These are phyloP conservation scores for Wickerhamomyces kurtzmanii DNA, from an alignment of 805 yeast species.

Conservation along the genomic window DNA sequence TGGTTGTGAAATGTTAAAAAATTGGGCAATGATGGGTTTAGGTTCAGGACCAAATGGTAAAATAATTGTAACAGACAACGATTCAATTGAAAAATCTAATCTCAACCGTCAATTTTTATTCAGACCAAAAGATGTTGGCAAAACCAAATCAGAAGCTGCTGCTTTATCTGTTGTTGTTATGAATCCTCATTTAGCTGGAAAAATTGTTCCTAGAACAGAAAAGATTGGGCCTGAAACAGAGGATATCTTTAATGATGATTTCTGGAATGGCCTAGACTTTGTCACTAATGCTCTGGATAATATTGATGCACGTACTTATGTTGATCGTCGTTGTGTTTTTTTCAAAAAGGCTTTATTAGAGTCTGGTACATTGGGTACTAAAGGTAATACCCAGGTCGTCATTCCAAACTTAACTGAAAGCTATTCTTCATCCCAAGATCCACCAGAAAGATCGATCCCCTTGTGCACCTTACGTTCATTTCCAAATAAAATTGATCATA, in stretches of 20 bases:
- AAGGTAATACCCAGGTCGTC: constrained; percentile 96
- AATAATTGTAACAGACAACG: constrained; percentile 84
- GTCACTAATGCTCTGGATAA: constrained; percentile 97
- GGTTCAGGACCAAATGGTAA: constrained; percentile 88
- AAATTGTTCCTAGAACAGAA: constrained; percentile 68
- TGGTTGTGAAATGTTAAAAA: constrained; percentile 97
- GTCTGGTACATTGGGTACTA: constrained; percentile 96
- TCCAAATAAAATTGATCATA: constrained; percentile 97
- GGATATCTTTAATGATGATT: constrained; percentile 69
- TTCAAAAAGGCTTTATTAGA: constrained; percentile 86
- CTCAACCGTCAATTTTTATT: constrained; percentile 94
- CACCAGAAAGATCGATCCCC: constrained; percentile 97
- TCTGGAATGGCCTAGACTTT: constrained; percentile 78
- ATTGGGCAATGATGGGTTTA: constrained; percentile 95
- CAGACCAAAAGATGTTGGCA: constrained; percentile 91
- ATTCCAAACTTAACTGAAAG: constrained; percentile 92
- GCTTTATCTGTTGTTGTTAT: constrained; percentile 73
- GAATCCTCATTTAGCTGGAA: constrained; percentile 78
- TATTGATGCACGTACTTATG: constrained; percentile 95
- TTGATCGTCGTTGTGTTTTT: constrained; percentile 93
- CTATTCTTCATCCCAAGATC: constrained; percentile 93
- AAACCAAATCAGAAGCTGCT: constrained; percentile 83
- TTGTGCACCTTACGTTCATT: constrained; percentile 94
- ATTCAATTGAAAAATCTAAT: constrained; percentile 90
- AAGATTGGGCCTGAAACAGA: constrained; percentile 95